phyloP scores from a whole-genome alignment of 2,329 filamentous ascomycete genomes.

The Calycina herbarum region DNA sequence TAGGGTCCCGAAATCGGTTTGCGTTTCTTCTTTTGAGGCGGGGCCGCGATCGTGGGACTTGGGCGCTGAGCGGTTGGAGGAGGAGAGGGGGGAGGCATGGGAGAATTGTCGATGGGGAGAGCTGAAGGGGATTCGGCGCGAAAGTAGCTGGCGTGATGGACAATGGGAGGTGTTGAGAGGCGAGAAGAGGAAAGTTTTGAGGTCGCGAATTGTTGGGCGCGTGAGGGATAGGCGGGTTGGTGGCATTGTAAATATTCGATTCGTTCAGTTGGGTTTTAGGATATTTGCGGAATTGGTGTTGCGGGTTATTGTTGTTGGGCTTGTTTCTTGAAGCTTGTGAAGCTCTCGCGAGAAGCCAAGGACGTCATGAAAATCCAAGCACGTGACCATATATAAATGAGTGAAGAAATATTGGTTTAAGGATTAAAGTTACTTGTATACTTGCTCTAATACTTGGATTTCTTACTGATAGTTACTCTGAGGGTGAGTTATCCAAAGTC shows the following conservation, averaged over 20 bases:
- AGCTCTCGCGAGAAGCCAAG: neutral
- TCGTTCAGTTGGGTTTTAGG: neutral
- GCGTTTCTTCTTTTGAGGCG: conserved; percentile 59
- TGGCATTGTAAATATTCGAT: conserved; percentile 22
- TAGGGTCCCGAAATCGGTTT: conserved; percentile 70
- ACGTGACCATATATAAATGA: neutral
- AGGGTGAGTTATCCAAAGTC: too few relatives aligned
- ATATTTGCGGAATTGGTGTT: neutral
- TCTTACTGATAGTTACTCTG: too few relatives aligned
- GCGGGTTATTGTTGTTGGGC: neutral
- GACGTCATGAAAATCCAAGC: neutral
- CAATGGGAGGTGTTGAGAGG: conserved; percentile 13
- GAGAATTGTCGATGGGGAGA: conserved; percentile 14
- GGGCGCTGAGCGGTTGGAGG: conserved; percentile 30
- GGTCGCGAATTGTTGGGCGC: conserved; percentile 32
- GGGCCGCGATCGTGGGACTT: conserved; percentile 58
- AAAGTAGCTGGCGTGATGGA: neutral
- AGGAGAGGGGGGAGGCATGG: conserved; percentile 3
- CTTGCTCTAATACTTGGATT: too few relatives aligned
- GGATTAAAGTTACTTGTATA: too few relatives aligned
- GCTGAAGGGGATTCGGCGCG: neutral
- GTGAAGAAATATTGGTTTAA: too few relatives aligned
- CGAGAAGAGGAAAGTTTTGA: conserved; percentile 28
- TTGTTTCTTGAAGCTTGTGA: neutral
- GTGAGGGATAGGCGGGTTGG: conserved; percentile 18